Percentiles rank a stretch among this genome's conserved stretches.
Evolutionary conservation across 2,329 filamentous ascomycete species (phyloP).

Genomic region (Peltaster fructicola): DNA sequence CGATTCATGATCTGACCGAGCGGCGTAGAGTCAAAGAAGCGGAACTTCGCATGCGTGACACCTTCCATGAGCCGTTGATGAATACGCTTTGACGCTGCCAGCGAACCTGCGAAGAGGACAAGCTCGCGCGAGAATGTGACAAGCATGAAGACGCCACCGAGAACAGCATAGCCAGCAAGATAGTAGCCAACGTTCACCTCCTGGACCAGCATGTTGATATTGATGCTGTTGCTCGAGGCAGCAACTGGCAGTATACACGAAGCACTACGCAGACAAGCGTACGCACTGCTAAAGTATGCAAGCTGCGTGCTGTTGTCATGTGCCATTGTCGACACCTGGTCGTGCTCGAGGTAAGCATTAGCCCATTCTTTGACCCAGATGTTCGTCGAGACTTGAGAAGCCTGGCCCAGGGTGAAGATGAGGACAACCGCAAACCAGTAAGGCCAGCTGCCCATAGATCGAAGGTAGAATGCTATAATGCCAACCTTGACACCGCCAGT

Average conservation of each 20-base stretch:
- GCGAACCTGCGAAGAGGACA: constrained; percentile 81
- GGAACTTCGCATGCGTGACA: constrained; percentile 80
- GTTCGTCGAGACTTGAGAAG: constrained; percentile 74
- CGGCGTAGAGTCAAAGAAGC: constrained; percentile 93
- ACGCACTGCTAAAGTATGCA: constrained; percentile 27
- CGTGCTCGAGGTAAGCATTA: constrained; percentile 53
- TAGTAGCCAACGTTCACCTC: constrained; percentile 73
- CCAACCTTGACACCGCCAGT: constrained; percentile 74
- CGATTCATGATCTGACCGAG: constrained; percentile 94
- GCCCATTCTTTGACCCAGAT: constrained; percentile 94
- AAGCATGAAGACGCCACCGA: constrained; percentile 61
- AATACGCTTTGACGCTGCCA: constrained; percentile 71
- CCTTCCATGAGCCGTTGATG: constrained; percentile 62
- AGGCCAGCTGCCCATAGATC: constrained; percentile 88
- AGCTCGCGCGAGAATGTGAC: constrained; percentile 69
- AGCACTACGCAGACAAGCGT: constrained; percentile 31
- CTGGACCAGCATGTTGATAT: constrained; percentile 6
- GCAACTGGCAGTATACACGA: constrained; percentile 30
- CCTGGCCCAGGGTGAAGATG: constrained; percentile 67
- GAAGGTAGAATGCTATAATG: constrained; percentile 72
- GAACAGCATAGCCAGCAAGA: constrained; percentile 60
- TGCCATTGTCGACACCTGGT: constrained; percentile 21
- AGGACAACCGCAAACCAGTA: constrained; percentile 68
- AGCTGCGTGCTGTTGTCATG: constrained; percentile 21
- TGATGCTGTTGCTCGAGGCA: constrained; percentile 1